These are phyloP conservation scores for Tetradesmus obliquus DNA, from an alignment of 139 green algal species.

Conservation along the genomic window DNA sequence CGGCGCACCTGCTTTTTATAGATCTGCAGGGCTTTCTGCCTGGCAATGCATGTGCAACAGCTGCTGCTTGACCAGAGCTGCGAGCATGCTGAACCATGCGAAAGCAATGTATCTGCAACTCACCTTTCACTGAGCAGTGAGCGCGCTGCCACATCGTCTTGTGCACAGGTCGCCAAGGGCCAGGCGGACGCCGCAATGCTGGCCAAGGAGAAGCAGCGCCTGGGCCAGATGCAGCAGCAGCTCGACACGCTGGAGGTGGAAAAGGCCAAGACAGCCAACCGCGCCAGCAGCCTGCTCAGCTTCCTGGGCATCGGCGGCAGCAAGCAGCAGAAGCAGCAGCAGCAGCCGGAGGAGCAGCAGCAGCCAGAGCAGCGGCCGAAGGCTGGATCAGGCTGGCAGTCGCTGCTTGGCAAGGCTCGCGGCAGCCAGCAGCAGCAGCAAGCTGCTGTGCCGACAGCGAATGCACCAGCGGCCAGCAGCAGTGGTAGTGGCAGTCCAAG, in stretches of 20 bases:
- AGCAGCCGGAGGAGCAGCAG: not conserved
- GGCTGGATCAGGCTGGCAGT: constrained; percentile 15
- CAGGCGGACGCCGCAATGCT: constrained; percentile 39
- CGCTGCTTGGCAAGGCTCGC: not conserved
- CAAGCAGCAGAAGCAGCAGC: constrained; percentile 33
- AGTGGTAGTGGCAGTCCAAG: not conserved
- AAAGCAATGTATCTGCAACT: not conserved
- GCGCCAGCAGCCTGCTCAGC: constrained; percentile 23
- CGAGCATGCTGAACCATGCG: not conserved
- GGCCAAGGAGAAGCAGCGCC: constrained; percentile 49
- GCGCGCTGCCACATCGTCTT: not conserved
- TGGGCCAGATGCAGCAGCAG: constrained; percentile 53
- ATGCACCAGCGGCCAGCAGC: not conserved
- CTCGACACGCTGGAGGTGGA: constrained; percentile 56
- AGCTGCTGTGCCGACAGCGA: not conserved
- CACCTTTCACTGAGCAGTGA: not conserved
- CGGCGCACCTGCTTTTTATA: not conserved
- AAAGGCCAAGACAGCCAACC: constrained; percentile 14
- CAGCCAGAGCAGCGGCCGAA: not conserved
- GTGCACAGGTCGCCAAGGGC: constrained; percentile 52
- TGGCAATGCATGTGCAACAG: not conserved
- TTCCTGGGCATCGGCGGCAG: constrained; percentile 45
- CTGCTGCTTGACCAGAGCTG: not conserved
- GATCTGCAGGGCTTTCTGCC: not conserved
- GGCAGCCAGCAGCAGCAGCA: not conserved